Base-by-base conservation (phyloP, 106 monocot species). In the Allium cepa region DNA sequence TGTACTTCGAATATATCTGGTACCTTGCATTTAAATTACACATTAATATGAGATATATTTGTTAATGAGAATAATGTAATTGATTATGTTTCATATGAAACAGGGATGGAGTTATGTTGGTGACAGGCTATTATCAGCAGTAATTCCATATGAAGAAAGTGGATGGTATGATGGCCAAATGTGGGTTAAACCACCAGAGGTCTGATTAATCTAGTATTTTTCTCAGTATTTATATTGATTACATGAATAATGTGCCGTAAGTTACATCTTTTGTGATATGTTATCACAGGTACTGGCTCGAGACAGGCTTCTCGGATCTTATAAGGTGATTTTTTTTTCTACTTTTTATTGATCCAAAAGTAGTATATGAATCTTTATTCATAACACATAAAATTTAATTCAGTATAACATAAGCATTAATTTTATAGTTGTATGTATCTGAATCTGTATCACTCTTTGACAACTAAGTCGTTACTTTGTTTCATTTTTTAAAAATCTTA, bases 41-140 rank as follows among this genome's bases (percentile, higher is more conserved):
- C 5, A 36, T 36, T 36, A 36, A 36, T 5, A 36, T 36, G 36
- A 36, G 36, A 1, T 1, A 36, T 36, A 36, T 4, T 36, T 3
- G 36, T 36, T 36, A 36, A 36, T 11, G 18, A 63, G 15, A 63
- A 47, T 63, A 4, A 48, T 15, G 7, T 64, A 17, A n/a, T 13
- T 9, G 5, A 16, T 9, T 17, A 17, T 49, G 4, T 3, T 64
- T 64, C 49, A 17, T 15, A 49, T 49, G 64, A 10, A 47, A 49
- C 65, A 94, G 94, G 94, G 90, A 72, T 94, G 94, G 94, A 94
- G 94, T 65, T 94, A 94, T 71, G 94, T 94, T 66, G 94, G 94
- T 18, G 82, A 94, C 56, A 90, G 94, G 49, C 76, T 94, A 72
- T 56, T 94, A 49, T 94, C 94, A 68, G 94, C 94, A 18, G 94